Evolutionary conservation across 148 eudicot genomes (phyloP).

Genomic region (Camellia granthamiana): DNA sequence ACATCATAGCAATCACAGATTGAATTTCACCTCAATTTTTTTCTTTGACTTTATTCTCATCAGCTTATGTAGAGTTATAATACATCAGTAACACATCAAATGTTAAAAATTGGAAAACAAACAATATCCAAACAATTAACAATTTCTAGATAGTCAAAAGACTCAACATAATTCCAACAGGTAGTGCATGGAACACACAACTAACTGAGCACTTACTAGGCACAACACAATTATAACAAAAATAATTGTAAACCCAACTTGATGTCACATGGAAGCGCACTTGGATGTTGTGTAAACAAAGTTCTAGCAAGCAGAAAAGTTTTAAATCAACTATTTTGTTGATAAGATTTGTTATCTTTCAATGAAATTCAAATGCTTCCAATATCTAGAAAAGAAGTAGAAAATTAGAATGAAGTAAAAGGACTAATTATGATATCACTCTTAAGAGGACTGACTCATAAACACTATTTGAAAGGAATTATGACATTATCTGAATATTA

Average conservation of each 20-base stretch:
- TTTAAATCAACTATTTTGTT: not conserved
- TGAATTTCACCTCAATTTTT: not conserved
- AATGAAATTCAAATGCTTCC: not conserved
- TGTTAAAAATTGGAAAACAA: not conserved
- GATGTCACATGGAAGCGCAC: not conserved
- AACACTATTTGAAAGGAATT: not conserved
- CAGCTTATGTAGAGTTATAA: not conserved
- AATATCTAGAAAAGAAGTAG: not conserved
- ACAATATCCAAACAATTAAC: not conserved
- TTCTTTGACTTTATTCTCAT: not conserved
- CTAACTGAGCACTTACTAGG: not conserved
- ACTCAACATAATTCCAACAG: conserved; percentile 6
- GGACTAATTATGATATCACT: not conserved
- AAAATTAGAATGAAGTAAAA: not conserved
- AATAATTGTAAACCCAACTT: not conserved
- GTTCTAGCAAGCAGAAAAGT: not conserved
- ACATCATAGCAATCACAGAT: not conserved
- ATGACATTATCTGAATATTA: conserved; percentile 7
- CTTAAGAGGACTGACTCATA: conserved; percentile 1
- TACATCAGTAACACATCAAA: not conserved
- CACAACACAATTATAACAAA: not conserved
- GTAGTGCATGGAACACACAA: not conserved
- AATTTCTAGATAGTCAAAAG: not conserved
- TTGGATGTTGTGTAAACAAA: not conserved
- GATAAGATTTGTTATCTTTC: not conserved